Percentiles rank a stretch among this genome's conserved stretches.
phyloP scores from a whole-genome alignment of 495 filamentous ascomycete genomes.

The Podospora tetraspora region DNA sequence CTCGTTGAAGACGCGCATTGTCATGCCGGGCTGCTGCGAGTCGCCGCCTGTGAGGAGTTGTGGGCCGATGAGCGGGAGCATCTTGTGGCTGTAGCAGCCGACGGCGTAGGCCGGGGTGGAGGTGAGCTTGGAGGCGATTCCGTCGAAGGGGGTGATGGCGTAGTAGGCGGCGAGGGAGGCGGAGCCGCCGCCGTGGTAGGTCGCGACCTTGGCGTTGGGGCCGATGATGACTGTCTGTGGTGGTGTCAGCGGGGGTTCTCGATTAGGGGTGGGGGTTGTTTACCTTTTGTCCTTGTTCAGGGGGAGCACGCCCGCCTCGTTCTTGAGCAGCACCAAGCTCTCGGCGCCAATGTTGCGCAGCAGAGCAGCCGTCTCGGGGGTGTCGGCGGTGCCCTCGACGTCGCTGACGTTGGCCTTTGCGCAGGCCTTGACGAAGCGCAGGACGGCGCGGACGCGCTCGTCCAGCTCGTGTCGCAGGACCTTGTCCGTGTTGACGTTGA shows the following conservation, averaged over 20 bases:
- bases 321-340: constrained; percentile 69
- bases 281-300: constrained; percentile 57
- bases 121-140: constrained; percentile 48
- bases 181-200: constrained; percentile 66
- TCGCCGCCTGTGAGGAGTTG: constrained; percentile 43
- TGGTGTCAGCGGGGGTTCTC: background rate
- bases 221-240: constrained; percentile 48
- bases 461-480: constrained; percentile 55
- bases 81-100: constrained; percentile 57
- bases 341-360: constrained; percentile 62
- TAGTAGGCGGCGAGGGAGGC: constrained; percentile 65
- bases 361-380: constrained; percentile 41
- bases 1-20: constrained; percentile 57
- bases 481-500: constrained; percentile 55
- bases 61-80: constrained; percentile 52
- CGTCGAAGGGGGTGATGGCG: constrained; percentile 61
- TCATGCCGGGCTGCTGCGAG: constrained; percentile 44
- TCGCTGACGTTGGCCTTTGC: constrained; percentile 50
- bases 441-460: constrained; percentile 56
- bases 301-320: constrained; percentile 60
- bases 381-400: constrained; percentile 36
- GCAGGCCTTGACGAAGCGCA: constrained; percentile 57
- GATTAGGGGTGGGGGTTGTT: background rate
- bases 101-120: constrained; percentile 43
- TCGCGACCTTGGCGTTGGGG: constrained; percentile 65